Conservation (phyloP, 164 flowering plant genomes). For the Dillenia turbinata region DNA sequence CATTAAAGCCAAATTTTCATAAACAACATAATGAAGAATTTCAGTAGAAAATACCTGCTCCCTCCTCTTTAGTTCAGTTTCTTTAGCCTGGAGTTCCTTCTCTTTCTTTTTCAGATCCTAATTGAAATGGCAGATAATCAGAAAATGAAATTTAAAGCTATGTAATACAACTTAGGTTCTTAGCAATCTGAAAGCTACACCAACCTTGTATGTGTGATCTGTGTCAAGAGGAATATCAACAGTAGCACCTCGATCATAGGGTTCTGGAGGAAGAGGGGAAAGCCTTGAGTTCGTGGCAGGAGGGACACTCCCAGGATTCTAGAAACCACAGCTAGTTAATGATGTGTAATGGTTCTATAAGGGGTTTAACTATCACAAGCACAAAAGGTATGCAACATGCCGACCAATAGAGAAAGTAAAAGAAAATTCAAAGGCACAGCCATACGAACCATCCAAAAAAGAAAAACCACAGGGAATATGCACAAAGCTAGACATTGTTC, state of each 20-base stretch:
- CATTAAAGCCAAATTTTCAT: too few relatives aligned
- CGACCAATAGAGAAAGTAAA: background rate
- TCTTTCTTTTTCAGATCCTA: conserved; percentile 87
- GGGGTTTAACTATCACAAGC: background rate
- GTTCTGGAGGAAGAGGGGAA: conserved; percentile 95
- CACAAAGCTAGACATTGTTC: too few relatives aligned
- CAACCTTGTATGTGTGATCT: conserved; percentile 46
- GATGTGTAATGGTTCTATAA: background rate
- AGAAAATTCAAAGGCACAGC: background rate
- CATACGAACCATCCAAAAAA: too few relatives aligned
- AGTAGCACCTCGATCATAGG: conserved; percentile 67
- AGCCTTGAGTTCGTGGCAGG: conserved; percentile 72
- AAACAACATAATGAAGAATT: too few relatives aligned
- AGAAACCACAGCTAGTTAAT: conserved; percentile 9
- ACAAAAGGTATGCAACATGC: background rate
- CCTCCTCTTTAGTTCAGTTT: conserved; percentile 77
- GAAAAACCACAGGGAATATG: too few relatives aligned
- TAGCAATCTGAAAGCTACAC: conserved; percentile 13
- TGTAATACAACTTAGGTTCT: background rate
- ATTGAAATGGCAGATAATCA: conserved; percentile 6
- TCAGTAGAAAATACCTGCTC: conserved; percentile 62
- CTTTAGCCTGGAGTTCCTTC: conserved; percentile 86
- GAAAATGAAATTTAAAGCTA: conserved; percentile 1
- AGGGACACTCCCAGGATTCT: conserved; percentile 66
- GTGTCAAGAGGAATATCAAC: conserved; percentile 85